Evolutionary conservation across 768 basidiomycete genomes (phyloP), one percentile per base, ranked within the genome.

Genomic region (Coprinopsis marcescibilis): DNA sequence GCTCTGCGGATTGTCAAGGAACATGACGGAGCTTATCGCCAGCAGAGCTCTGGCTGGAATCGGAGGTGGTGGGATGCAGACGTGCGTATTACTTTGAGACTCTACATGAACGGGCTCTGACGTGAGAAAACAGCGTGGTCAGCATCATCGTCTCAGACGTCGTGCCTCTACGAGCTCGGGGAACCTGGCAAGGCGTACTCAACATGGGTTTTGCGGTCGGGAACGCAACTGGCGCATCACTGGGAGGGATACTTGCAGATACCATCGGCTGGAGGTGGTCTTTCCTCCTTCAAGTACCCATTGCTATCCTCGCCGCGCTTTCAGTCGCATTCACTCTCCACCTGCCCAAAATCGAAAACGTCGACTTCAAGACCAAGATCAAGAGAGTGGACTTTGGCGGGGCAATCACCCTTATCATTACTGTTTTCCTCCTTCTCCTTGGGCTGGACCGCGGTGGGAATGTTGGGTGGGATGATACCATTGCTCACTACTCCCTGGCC

Each of bases 211-310:
- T 70, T 48, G 76, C 80, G 0, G 60, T 66, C 13, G 83, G 83
- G 8, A 76, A 76, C 19, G 72, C 76, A 1, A 65, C 68, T 0
- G 83, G 83, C 10, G 81, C 81, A 2, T 81, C 82, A 2, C 59
- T 83, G 0, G 82, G 83, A 10, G 82, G 83, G 4, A 69, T 77
- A 32, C 62, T 86, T 2, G 70, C 77, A 1, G 83, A 85, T 54
- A 76, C 64, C 8, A 75, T 83, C 33, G 81, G 82, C 3, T 85
- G 83, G 83, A 61, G 82, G 59, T 83, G 82, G 80, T 77, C 76
- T 0, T 84, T 83, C 66, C 63, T 80, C 3, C 54, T 79, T 7
- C 80, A 83, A 66, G 73, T 80, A 0, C 83, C 83, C 1, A 54
- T 80, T 25, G 71, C 76, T 8, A 27, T 77, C 15, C 45, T 80